These are phyloP conservation scores for Hansenula lynferdii DNA, from an alignment of 1,139 yeast genomes.

Conservation along the genomic window DNA sequence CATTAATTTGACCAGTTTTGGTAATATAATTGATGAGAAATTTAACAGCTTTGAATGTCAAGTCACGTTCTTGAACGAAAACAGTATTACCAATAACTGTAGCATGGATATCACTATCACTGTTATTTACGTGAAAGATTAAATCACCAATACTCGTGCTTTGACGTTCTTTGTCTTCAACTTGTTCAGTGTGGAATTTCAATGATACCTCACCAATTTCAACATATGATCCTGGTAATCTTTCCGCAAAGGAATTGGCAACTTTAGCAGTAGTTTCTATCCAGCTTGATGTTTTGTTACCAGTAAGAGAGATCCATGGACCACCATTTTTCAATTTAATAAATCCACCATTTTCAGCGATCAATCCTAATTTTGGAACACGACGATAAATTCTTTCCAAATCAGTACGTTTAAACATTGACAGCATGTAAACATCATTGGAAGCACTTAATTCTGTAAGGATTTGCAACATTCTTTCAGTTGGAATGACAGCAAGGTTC, in stretches of 20 bases:
- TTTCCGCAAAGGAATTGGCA: slow-evolving; percentile 63
- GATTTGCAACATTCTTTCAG: slow-evolving; percentile 44
- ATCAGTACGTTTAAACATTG: slow-evolving; percentile 57
- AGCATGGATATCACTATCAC: slow-evolving; percentile 69
- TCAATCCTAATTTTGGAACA: slow-evolving; percentile 66
- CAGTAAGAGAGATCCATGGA: slow-evolving; percentile 56
- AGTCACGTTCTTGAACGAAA: slow-evolving; percentile 56
- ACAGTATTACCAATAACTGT: slow-evolving; percentile 64
- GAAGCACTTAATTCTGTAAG: slow-evolving; percentile 45
- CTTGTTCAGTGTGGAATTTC: slow-evolving; percentile 65
- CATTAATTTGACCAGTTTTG: slow-evolving; percentile 15
- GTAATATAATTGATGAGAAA: slow-evolving; percentile 32
- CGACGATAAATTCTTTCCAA: slow-evolving; percentile 67
- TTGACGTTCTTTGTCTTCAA: slow-evolving; percentile 67
- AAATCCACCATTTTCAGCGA: slow-evolving; percentile 86
- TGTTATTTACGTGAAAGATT: slow-evolving; percentile 77
- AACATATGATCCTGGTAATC: slow-evolving; percentile 74
- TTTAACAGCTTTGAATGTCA: slow-evolving; percentile 48
- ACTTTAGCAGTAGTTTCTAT: slow-evolving; percentile 55
- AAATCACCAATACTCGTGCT: slow-evolving; percentile 75
- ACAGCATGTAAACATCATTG: slow-evolving; percentile 68
- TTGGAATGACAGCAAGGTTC: slow-evolving; percentile 44
- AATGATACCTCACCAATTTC: slow-evolving; percentile 74
- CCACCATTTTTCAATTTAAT: slow-evolving; percentile 41
- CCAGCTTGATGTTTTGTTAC: slow-evolving; percentile 54